Evolutionary conservation across 2,329 filamentous ascomycete genomes (phyloP).

Genomic region (Eurotiales sp.): DNA sequence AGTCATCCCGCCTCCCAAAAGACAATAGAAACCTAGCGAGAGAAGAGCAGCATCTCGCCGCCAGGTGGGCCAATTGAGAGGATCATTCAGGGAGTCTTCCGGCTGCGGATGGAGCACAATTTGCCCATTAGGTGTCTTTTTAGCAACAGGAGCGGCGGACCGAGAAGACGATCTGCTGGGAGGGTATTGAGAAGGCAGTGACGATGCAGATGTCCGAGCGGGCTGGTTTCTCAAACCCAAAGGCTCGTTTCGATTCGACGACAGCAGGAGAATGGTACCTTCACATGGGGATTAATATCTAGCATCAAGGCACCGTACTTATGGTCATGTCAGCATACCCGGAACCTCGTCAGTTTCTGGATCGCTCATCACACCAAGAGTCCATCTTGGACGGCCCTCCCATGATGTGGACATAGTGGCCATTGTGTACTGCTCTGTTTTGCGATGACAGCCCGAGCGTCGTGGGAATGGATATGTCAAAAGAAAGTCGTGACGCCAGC

Average conservation of each 20-base stretch:
- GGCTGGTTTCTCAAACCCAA: conserved; percentile 61
- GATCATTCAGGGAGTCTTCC: conserved; percentile 85
- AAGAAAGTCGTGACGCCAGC: not conserved
- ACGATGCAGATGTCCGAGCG: conserved; percentile 55
- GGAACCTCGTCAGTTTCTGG: conserved; percentile 80
- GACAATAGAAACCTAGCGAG: conserved; percentile 85
- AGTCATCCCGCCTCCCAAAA: conserved; percentile 90
- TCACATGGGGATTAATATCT: too few relatives aligned
- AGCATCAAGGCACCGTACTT: too few relatives aligned
- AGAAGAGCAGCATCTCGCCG: conserved; percentile 74
- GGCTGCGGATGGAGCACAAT: conserved; percentile 91
- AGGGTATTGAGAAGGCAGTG: conserved; percentile 45
- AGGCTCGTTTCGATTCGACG: conserved; percentile 59
- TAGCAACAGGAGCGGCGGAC: conserved; percentile 47
- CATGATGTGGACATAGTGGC: conserved; percentile 14
- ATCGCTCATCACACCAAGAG: conserved; percentile 79
- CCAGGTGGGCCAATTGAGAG: conserved; percentile 85
- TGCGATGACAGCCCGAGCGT: not conserved
- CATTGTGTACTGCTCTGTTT: conserved; percentile 1
- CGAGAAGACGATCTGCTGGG: conserved; percentile 38
- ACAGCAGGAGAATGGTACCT: conserved; percentile 61
- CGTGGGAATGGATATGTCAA: not conserved
- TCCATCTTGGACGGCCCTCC: conserved; percentile 46
- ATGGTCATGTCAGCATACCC: too few relatives aligned
- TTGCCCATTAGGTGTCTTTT: conserved; percentile 73